These are phyloP conservation scores for Phytophthora litchii DNA, from an alignment of 352 stramenopile genomes.

Conservation along the genomic window DNA sequence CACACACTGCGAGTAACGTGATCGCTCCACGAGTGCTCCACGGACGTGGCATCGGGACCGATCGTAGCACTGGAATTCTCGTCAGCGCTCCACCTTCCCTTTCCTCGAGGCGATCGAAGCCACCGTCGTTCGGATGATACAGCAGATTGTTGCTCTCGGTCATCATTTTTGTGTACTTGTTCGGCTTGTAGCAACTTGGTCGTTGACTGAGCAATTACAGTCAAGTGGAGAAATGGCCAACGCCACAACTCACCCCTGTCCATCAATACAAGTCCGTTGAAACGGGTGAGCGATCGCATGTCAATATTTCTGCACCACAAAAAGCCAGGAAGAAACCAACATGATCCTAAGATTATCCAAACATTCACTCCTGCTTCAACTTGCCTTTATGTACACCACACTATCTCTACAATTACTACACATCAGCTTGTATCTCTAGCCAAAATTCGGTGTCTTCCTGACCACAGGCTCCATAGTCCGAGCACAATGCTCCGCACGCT, in stretches of 20 bases:
- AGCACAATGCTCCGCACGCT: conserved; percentile 24
- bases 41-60: conserved; percentile 20
- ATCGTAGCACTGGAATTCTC: conserved; percentile 27
- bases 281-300: conserved; percentile 25
- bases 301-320: conserved; percentile 11
- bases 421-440: conserved; percentile 6
- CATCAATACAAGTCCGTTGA: conserved; percentile 17
- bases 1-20: conserved; percentile 28
- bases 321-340: conserved; percentile 4
- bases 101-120: conserved; percentile 37
- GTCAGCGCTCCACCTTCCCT: conserved; percentile 20
- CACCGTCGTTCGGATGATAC: conserved; percentile 19
- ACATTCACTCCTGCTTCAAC: conserved; percentile 7
- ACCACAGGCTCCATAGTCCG: conserved; percentile 14
- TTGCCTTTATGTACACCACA: conserved; percentile 22
- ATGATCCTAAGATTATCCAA: not conserved
- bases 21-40: conserved; percentile 34
- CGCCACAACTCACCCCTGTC: not conserved
- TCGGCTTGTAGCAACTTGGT: not conserved
- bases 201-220: conserved; percentile 6
- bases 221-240: conserved; percentile 25
- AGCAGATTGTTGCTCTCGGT: conserved; percentile 37
- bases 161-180: conserved; percentile 26
- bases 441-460: conserved; percentile 13
- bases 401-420: not conserved